A percentile compares a stretch with the other conserved stretches of the same genome.
phyloP scores from a whole-genome alignment of 1,284 basidiomycete genomes.

The Malassezia globosa region DNA sequence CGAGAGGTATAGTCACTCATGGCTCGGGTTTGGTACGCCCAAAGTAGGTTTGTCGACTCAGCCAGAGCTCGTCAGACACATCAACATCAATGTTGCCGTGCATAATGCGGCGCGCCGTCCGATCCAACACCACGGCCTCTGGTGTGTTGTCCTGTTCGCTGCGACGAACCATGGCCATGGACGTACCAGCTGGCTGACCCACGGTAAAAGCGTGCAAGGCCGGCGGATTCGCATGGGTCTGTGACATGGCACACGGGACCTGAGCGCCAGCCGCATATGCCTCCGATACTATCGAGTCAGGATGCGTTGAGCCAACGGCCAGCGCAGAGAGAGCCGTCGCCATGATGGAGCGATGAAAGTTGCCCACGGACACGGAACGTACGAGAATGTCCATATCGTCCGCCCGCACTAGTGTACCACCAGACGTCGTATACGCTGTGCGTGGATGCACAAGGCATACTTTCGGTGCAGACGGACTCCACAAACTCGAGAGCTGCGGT shows the following conservation, averaged over 20 bases:
- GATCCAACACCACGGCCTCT: slow-evolving; percentile 25
- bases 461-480: slow-evolving; percentile 37
- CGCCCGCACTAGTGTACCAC: slow-evolving; percentile 13
- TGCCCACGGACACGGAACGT: slow-evolving; percentile 32
- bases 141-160: neutral
- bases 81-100: slow-evolving; percentile 24
- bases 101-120: slow-evolving; percentile 37
- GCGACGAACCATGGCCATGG: slow-evolving; percentile 25
- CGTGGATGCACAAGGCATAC: slow-evolving; percentile 38
- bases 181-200: slow-evolving; percentile 40
- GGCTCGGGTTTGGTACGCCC: neutral
- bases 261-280: slow-evolving; percentile 6
- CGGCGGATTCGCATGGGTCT: neutral
- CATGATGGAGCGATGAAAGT: slow-evolving; percentile 38
- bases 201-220: slow-evolving; percentile 26
- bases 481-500: slow-evolving; percentile 14
- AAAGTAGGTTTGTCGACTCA: neutral
- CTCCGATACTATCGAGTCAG: slow-evolving; percentile 21
- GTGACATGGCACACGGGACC: neutral
- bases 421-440: slow-evolving; percentile 26
- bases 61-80: neutral
- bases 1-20: neutral
- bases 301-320: slow-evolving; percentile 22
- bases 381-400: slow-evolving; percentile 29
- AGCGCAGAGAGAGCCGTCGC: slow-evolving; percentile 39